Evolutionary conservation across 1,284 basidiomycete species (phyloP), one percentile per base, ranked within the genome.

Genomic region (Lignosus rhinocerotis): DNA sequence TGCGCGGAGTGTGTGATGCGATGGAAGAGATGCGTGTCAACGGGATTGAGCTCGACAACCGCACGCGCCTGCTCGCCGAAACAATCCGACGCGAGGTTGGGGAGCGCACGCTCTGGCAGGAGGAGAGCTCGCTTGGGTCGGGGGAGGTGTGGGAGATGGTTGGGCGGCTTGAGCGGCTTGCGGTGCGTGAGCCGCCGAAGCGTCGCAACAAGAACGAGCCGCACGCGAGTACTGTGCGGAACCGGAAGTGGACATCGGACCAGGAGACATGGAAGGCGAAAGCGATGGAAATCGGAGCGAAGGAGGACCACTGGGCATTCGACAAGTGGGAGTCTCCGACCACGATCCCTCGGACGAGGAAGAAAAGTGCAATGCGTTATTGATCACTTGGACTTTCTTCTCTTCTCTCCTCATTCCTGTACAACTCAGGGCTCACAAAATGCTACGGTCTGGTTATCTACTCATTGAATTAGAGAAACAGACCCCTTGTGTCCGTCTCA

Each of bases 11-110:
- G 0, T 80, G 81, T 53, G 81, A 82, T 25, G 84, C 87, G 16
- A 74, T 94, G 6, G 80, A 85, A 59, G 94, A 96, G 73, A 96
- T 96, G 94, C 73, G 77, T 21, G 79, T 84, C 38, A 92, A 93
- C 64, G 91, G 87, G 6, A 84, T 96, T 11, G 78, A 78, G 45
- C 76, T 84, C 50, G 87, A 94, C 68, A 71, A 69, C 12, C 76
- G 74, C 39, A 94, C 92, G 6, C 78, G 80, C 14, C 73, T 73
- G 33, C 68, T 92, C 17, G 79, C 86, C n/a, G 87, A 88, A 58
- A 76, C 66, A n/a, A 76, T 93, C 32, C 79, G 90, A n/a, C 75
- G 81, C 46, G 83, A 89, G 58, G 81, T 89, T 14, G 84, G 83
- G 21, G 75, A 78, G 64, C 74, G 78, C 49, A 80, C 78, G 60